phyloP scores from a whole-genome alignment of 257 asterid genomes.

The Scutellaria barbata region DNA sequence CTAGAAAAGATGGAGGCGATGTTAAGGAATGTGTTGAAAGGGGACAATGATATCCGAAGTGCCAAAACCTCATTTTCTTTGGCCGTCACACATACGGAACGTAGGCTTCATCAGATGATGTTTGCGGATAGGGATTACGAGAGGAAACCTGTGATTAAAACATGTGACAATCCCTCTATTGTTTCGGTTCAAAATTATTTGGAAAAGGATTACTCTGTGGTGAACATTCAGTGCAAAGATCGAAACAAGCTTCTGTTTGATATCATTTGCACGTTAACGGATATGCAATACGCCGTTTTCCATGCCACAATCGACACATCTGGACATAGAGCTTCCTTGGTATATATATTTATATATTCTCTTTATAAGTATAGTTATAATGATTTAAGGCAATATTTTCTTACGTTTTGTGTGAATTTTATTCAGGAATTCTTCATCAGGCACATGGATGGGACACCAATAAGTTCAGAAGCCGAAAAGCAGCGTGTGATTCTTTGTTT shows the following conservation, averaged over 20 bases:
- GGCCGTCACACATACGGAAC: constrained; percentile 78
- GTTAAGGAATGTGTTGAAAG: constrained; percentile 82
- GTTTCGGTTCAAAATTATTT: constrained; percentile 78
- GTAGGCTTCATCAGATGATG: constrained; percentile 99
- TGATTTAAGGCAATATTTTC: not conserved
- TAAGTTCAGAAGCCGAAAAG: constrained; percentile 83
- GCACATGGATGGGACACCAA: constrained; percentile 83
- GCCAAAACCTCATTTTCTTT: constrained; percentile 74
- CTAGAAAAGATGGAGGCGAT: constrained; percentile 61
- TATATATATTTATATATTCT: constrained; percentile 36
- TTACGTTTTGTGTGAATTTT: constrained; percentile 19
- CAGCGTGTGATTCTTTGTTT: constrained; percentile 81
- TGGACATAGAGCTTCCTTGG: constrained; percentile 70
- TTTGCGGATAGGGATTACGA: constrained; percentile 91
- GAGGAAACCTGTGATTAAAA: constrained; percentile 49
- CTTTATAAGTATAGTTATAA: too few relatives aligned
- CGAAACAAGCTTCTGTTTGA: constrained; percentile 88
- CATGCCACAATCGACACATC: constrained; percentile 83
- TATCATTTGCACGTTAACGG: constrained; percentile 88
- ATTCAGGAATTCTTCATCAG: constrained; percentile 88
- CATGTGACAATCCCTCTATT: constrained; percentile 46
- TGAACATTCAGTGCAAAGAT: constrained; percentile 80
- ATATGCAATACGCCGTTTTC: constrained; percentile 86
- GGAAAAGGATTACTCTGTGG: constrained; percentile 86
- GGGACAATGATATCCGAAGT: constrained; percentile 81